Percentiles rank a stretch among this genome's conserved stretches.
phyloP scores from a whole-genome alignment of 306 rosid genomes.

The Vachellia collinsii region DNA sequence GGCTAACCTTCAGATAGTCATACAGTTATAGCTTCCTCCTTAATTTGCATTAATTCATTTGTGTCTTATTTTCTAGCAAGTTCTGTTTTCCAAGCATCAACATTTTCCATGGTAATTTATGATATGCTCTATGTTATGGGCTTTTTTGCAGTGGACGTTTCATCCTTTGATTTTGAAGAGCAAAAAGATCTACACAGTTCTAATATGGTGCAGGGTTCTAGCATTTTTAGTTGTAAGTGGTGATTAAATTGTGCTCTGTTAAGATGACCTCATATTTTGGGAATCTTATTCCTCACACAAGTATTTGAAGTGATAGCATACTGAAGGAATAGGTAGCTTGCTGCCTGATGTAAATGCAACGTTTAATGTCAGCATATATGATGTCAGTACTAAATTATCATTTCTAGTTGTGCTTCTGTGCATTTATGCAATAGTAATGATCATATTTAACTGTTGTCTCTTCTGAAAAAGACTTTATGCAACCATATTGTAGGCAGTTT shows the following conservation, averaged over 20 bases:
- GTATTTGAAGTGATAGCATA: slow-evolving; percentile 15
- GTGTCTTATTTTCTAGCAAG: slow-evolving; percentile 7
- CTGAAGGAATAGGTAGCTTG: neutral
- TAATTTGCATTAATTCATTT: slow-evolving; percentile 4
- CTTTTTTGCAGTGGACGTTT: slow-evolving; percentile 94
- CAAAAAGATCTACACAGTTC: slow-evolving; percentile 89
- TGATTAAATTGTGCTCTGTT: slow-evolving; percentile 23
- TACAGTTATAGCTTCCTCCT: neutral
- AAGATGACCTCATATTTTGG: slow-evolving; percentile 3
- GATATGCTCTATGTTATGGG: slow-evolving; percentile 42
- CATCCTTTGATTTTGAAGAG: slow-evolving; percentile 92
- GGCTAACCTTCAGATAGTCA: neutral
- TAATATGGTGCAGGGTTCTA: slow-evolving; percentile 97
- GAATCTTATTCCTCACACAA: neutral
- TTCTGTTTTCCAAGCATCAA: neutral
- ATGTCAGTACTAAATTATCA: slow-evolving; percentile 11
- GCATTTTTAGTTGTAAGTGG: slow-evolving; percentile 90
- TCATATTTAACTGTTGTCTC: neutral
- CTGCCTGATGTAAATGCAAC: neutral
- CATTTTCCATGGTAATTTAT: neutral
- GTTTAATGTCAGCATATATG: slow-evolving; percentile 1
- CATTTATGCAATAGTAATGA: neutral
- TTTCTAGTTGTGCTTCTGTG: neutral
- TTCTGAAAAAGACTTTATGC: neutral
- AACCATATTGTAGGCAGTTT: neutral